Evolutionary conservation across 2,329 filamentous ascomycete species (phyloP), one percentile per base, ranked within the genome.

Genomic region (Aspergillus fischeri): DNA sequence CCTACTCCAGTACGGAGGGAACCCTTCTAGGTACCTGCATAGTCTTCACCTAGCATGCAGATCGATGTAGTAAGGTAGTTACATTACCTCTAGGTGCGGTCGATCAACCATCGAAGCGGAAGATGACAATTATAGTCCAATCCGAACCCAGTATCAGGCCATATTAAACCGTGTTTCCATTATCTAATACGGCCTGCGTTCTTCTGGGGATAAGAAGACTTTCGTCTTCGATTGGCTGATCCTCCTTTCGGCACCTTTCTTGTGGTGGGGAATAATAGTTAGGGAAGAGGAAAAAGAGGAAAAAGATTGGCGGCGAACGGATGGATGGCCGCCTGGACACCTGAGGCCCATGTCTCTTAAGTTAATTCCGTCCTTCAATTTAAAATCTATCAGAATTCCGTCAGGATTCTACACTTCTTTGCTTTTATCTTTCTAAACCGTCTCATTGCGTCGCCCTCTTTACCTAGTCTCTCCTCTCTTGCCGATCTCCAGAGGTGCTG

Each of bases 401-500:
- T 38, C n/a, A 17, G 17, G 14, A 38, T 38, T 17, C 14, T 17
- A 24, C 17, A 25, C 44, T 54, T 21, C 53, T 53, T 58, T 44
- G 35, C 49, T 9, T 42, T 50, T 45, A 41, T 44, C 55, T 27
- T 52, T 44, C 54, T 42, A 41, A 44, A 35, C 42, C 25, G 57
- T 57, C 44, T 59, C 49, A 27, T 47, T 29, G 59, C 38, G 54
- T 50, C 51, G 2, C 20, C 50, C 32, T 20, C 49, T 52, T 50
- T 35, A 4, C 38, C 29, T 56, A 50, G 49, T 42, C 42, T 10
- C 54, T 29, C 48, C 57, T 27, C 52, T 51, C 51, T 53, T 59
- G 20, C 1, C 21, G 11, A 6, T 20, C n/a, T 11, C 8, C 10
- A 42, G n/a, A 44, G 41, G 41, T 6, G 10, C 41, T 21, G 41